Evolutionary conservation across 2,329 filamentous ascomycete genomes (phyloP), one percentile per base, ranked within the genome.

Genomic region (Pyrenochaeta sp.): DNA sequence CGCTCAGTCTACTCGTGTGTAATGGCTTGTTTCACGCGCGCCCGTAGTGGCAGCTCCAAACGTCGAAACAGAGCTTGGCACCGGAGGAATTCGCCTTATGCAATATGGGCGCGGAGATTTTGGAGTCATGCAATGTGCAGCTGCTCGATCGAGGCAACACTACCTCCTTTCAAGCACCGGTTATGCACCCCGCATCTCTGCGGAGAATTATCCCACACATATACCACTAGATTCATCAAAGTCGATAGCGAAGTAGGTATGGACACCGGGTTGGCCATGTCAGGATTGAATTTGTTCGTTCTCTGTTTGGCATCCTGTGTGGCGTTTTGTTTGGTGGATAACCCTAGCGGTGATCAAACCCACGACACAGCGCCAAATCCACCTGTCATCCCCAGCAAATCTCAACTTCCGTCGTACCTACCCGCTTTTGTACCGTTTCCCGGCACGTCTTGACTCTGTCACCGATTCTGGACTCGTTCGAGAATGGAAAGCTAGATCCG

Each of bases 301-400:
- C n/a, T n/a, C n/a, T n/a, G n/a, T n/a, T n/a, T n/a, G n/a, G n/a
- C n/a, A n/a, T n/a, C n/a, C n/a, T n/a, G n/a, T n/a, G n/a, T n/a
- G n/a, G n/a, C n/a, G n/a, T n/a, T 11, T 15, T 30, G 36, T 28
- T 39, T 22, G 36, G 36, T 14, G 36, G 18, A 30, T 22, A 17
- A 29, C 19, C 35, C 36, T 22, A 14, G 26, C 18, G 36, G 15
- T 19, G 36, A 39, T 39, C 26, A 39, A 39, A 38, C 35, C 4
- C 15, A 14, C 21, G 21, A 39, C 26, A 21, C 7, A 9, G 18
- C 10, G 6, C 18, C 30, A 18, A 11, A 18, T 8, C 30, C 29
- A 31, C 29, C 29, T 31, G 18, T 32, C 30, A 32, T 18, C 30
- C 10, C 17, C 18, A n/a, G 11, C n/a, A 18, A n/a, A 5, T 11